phyloP scores from a whole-genome alignment of 208 protist genomes.

The Crithidia brevicula region DNA sequence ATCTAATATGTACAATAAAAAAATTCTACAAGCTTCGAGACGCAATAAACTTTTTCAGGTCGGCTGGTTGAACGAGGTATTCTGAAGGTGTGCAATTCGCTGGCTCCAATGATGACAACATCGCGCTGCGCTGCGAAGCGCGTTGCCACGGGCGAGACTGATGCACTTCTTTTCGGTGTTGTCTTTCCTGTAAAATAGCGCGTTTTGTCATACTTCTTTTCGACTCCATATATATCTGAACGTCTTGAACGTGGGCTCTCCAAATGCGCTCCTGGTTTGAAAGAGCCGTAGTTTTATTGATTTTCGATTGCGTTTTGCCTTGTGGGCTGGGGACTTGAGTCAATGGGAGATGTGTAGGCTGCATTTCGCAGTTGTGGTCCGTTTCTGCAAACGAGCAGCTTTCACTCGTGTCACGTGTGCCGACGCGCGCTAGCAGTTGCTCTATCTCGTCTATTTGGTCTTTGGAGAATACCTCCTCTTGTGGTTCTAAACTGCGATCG shows the following conservation, averaged over 20 bases:
- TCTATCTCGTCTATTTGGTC: conserved; percentile 34
- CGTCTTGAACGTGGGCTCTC: conserved; percentile 22
- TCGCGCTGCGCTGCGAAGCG: neutral
- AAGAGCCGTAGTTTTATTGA: neutral
- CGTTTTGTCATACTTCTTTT: conserved; percentile 12
- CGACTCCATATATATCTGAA: conserved; percentile 8
- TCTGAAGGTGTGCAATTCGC: neutral
- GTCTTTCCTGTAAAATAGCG: conserved; percentile 13
- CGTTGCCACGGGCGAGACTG: neutral
- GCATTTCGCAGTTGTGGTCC: neutral
- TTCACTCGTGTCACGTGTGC: neutral
- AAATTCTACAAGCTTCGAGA: neutral
- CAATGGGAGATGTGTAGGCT: neutral
- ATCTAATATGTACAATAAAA: neutral
- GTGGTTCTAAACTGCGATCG: neutral
- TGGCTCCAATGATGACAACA: neutral
- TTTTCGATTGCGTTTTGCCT: neutral
- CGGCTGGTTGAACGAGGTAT: neutral
- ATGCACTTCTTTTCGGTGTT: conserved; percentile 11
- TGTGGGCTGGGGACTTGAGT: neutral
- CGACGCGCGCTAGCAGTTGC: conserved; percentile 19
- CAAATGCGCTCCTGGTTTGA: conserved; percentile 9
- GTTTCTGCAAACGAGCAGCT: neutral
- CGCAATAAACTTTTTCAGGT: conserved; percentile 5
- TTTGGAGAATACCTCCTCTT: conserved; percentile 10